Percentiles rank a stretch among this genome's conserved stretches.
Conservation (phyloP, 2,329 filamentous ascomycete species). For the Ramularia endophylla region DNA sequence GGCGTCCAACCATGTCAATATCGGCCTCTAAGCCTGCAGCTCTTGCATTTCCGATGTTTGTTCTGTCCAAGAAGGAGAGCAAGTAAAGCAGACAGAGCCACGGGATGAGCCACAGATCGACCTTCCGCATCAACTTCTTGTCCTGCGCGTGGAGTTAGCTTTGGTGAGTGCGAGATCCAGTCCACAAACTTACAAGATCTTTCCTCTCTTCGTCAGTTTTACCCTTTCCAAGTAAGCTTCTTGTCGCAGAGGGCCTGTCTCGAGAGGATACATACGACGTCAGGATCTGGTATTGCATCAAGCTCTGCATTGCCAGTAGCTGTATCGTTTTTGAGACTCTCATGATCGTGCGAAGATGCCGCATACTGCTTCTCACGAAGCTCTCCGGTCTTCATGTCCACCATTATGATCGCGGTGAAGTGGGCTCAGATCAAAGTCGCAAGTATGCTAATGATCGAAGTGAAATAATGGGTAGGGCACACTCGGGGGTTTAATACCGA, state of each 20-base stretch:
- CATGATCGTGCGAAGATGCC: slow-evolving; percentile 3
- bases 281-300: slow-evolving; percentile 6
- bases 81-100: slow-evolving; percentile 52
- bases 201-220: slow-evolving; percentile 8
- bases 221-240: not conserved
- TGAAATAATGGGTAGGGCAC: no score
- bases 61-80: slow-evolving; percentile 68
- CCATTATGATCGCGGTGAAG: slow-evolving; percentile 7
- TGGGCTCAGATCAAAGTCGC: no score
- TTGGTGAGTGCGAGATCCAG: no score
- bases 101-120: slow-evolving; percentile 49
- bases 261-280: no score
- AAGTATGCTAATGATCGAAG: no score
- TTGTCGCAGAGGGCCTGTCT: no score
- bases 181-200: slow-evolving; percentile 5
- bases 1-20: slow-evolving; percentile 52
- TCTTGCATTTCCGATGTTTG: slow-evolving; percentile 67
- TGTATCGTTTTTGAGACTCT: slow-evolving; percentile 5
- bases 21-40: slow-evolving; percentile 52
- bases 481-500: no score
- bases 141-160: slow-evolving; percentile 36
- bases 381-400: slow-evolving; percentile 5
- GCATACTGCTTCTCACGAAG: slow-evolving; percentile 1
- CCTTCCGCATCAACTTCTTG: slow-evolving; percentile 41
- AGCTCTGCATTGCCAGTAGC: not conserved